These are phyloP conservation scores for Aegle marmelos DNA, from an alignment of 345 rosid species.

Conservation along the genomic window DNA sequence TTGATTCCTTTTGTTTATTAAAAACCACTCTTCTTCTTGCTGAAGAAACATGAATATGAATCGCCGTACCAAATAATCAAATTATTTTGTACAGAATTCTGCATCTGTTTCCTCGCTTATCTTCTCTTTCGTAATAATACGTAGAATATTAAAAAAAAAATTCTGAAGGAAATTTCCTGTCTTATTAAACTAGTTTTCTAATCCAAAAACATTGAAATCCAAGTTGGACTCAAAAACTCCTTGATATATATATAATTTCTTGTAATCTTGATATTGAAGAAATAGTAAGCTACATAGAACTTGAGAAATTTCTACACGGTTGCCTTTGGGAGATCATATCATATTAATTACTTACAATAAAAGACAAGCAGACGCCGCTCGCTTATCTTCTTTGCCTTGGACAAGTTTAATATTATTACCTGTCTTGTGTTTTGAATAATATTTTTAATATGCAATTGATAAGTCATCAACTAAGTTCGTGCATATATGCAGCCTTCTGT, in stretches of 20 bases:
- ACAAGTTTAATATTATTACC: neutral
- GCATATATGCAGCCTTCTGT: neutral
- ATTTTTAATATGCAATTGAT: neutral
- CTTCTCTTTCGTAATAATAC: neutral
- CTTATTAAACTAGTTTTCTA: neutral
- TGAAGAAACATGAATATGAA: neutral
- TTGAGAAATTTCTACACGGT: neutral
- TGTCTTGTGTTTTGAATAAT: neutral
- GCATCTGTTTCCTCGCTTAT: neutral
- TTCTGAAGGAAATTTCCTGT: neutral
- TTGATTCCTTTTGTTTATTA: neutral
- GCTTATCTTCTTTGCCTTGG: constrained; percentile 16
- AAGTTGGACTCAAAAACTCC: neutral
- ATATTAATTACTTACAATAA: neutral
- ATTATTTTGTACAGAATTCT: too few species aligned
- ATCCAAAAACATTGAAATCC: neutral
- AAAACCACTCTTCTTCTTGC: neutral
- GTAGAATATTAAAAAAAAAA: neutral
- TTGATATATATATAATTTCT: neutral
- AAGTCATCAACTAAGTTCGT: neutral
- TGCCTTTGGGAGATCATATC: neutral
- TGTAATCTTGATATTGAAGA: constrained; percentile 12
- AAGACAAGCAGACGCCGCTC: constrained; percentile 18
- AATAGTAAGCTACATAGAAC: neutral
- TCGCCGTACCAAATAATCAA: neutral